Conservation (phyloP, 345 rosid species). For the Carallia pectinifolia region DNA sequence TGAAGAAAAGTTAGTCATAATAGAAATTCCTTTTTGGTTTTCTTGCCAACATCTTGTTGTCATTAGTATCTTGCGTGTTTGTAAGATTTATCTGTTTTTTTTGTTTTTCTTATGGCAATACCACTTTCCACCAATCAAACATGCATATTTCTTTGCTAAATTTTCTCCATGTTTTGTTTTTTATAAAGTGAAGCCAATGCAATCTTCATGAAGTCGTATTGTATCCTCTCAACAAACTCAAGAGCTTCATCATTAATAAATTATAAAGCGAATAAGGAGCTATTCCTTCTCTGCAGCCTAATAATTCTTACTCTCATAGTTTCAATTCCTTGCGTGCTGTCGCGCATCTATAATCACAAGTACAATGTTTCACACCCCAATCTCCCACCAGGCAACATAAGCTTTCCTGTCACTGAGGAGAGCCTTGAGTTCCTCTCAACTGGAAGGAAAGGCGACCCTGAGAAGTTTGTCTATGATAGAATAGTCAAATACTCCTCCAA, state of each 20-base stretch:
- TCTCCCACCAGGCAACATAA: constrained; percentile 22
- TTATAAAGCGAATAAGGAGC: not conserved
- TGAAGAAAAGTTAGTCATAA: not conserved
- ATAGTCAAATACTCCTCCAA: constrained; percentile 12
- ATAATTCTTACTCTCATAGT: not conserved
- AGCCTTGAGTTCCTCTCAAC: constrained; percentile 16
- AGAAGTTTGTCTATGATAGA: constrained; percentile 19
- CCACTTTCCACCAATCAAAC: no score
- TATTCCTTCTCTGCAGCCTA: not conserved
- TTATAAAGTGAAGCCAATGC: not conserved
- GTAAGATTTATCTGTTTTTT: no score
- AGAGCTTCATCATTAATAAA: not conserved
- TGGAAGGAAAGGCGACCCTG: constrained; percentile 21
- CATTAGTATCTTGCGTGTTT: no score
- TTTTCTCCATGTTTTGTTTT: not conserved
- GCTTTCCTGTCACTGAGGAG: constrained; percentile 20
- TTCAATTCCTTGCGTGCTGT: not conserved
- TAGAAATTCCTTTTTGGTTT: no score
- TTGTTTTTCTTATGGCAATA: no score
- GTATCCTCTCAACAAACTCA: not conserved
- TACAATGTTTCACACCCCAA: not conserved
- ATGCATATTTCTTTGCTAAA: no score
- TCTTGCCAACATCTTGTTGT: no score
- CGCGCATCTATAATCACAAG: not conserved
- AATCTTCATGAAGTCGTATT: not conserved